These are phyloP conservation scores for Kwoniella shivajii DNA, from an alignment of 1,284 basidiomycete species.

Conservation along the genomic window DNA sequence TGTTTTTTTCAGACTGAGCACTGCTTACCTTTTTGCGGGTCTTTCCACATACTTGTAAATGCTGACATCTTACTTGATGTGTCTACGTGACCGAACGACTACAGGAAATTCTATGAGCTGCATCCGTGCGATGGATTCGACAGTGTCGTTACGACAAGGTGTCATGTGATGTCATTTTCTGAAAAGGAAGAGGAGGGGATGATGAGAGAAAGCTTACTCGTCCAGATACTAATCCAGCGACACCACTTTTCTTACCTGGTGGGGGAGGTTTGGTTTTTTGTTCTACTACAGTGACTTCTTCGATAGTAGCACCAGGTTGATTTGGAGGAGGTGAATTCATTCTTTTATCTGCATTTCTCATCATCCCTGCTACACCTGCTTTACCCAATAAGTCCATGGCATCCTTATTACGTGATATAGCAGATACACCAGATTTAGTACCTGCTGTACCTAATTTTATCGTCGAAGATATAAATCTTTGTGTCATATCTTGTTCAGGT, in stretches of 20 bases:
- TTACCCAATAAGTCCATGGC: constrained; percentile 38
- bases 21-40: constrained; percentile 36
- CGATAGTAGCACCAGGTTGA: constrained; percentile 4
- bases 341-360: constrained; percentile 25
- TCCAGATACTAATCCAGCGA: constrained; percentile 25
- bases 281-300: constrained; percentile 4
- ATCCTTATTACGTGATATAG: constrained; percentile 29
- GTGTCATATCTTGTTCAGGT: constrained; percentile 27
- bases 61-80: constrained; percentile 34
- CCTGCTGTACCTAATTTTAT: constrained; percentile 31
- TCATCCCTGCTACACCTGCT: constrained; percentile 29
- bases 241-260: constrained; percentile 28
- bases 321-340: constrained; percentile 13
- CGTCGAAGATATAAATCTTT: constrained; percentile 28
- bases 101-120: not conserved
- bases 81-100: constrained; percentile 44
- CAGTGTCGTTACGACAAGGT: too few species aligned
- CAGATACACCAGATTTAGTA: constrained; percentile 24
- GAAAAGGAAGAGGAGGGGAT: too few species aligned
- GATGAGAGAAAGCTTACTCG: constrained; percentile 16
- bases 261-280: constrained; percentile 18
- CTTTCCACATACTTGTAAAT: constrained; percentile 44
- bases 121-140: too few species aligned
- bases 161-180: too few species aligned
- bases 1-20: not conserved